phyloP scores from a whole-genome alignment of 371 early-diverging fungal species.

The Lichtheimia ramosa region DNA sequence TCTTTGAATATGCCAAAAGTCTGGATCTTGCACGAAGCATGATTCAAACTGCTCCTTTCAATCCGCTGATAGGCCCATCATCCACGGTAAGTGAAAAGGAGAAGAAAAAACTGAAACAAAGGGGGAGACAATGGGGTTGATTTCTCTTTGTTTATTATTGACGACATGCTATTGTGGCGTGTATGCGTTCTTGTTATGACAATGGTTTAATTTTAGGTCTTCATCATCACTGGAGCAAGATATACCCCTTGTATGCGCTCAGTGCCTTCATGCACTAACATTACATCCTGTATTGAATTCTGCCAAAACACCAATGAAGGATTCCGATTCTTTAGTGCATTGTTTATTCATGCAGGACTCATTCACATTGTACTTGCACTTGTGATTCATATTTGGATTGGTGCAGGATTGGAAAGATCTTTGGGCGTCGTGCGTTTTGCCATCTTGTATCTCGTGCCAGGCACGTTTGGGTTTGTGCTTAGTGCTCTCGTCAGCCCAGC shows the following conservation, averaged over 20 bases:
- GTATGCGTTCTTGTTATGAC: too few relatives aligned
- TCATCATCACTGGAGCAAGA: slow-evolving; percentile 57
- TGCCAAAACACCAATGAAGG: slow-evolving; percentile 2
- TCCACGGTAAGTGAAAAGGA: slow-evolving; percentile 27
- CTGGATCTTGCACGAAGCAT: slow-evolving; percentile 51
- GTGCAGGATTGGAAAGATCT: slow-evolving; percentile 64
- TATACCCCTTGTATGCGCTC: slow-evolving; percentile 65
- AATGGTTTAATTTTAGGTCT: slow-evolving; percentile 28
- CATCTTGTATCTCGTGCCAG: slow-evolving; percentile 64
- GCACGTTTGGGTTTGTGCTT: slow-evolving; percentile 74
- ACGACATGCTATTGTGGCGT: too few relatives aligned
- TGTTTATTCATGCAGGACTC: slow-evolving; percentile 79
- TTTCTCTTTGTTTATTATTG: too few relatives aligned
- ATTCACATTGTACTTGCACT: slow-evolving; percentile 69
- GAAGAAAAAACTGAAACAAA: too few relatives aligned
- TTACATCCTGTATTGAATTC: too few relatives aligned
- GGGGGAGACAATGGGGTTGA: too few relatives aligned
- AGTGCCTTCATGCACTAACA: slow-evolving; percentile 21
- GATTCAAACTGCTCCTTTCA: slow-evolving; percentile 55
- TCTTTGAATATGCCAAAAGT: slow-evolving; percentile 53
- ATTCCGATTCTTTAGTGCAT: slow-evolving; percentile 68
- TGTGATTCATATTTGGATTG: slow-evolving; percentile 58
- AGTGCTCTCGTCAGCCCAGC: slow-evolving; percentile 56
- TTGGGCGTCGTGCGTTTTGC: slow-evolving; percentile 67
- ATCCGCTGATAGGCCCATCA: slow-evolving; percentile 65